These are phyloP conservation scores for Pseudonectria foliicola DNA, from an alignment of 2,329 filamentous ascomycete genomes.

Conservation along the genomic window DNA sequence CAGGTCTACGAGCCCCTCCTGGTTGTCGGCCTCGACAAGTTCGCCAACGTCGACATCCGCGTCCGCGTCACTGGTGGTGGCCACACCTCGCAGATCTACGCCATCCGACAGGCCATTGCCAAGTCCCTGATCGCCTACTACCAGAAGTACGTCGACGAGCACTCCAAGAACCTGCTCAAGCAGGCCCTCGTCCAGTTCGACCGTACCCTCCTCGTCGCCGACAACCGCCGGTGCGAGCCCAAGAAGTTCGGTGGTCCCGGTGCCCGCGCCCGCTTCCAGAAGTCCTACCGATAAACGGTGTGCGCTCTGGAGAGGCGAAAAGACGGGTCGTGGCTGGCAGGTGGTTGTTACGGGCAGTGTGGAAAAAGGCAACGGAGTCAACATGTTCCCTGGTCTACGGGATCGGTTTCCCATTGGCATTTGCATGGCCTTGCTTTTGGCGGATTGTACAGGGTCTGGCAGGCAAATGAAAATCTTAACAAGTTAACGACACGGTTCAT, in stretches of 20 bases:
- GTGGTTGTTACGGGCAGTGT: slow-evolving; percentile 23
- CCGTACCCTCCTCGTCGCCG: slow-evolving; percentile 94
- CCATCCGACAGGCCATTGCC: slow-evolving; percentile 96
- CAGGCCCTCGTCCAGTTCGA: slow-evolving; percentile 93
- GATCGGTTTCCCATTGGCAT: slow-evolving; percentile 39
- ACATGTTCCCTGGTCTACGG: slow-evolving; percentile 32
- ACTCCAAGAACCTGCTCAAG: slow-evolving; percentile 99
- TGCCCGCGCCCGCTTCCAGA: slow-evolving; percentile 96
- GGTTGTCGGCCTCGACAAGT: slow-evolving; percentile 95
- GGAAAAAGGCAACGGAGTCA: slow-evolving; percentile 31
- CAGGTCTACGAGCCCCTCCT: slow-evolving; percentile 98
- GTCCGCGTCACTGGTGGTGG: slow-evolving; percentile 95
- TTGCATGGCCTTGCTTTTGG: slow-evolving; percentile 46
- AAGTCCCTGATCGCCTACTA: slow-evolving; percentile 79
- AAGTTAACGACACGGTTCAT: slow-evolving; percentile 27
- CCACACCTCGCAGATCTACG: slow-evolving; percentile 96
- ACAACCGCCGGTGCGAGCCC: slow-evolving; percentile 98
- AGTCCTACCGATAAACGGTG: slow-evolving; percentile 87
- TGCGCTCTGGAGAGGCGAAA: slow-evolving; percentile 12
- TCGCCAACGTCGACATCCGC: slow-evolving; percentile 93
- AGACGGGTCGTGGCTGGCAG: slow-evolving; percentile 14
- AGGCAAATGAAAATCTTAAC: slow-evolving; percentile 44
- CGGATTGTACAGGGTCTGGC: slow-evolving; percentile 42
- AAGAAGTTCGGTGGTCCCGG: slow-evolving; percentile 96
- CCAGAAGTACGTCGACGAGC: slow-evolving; percentile 99